Conservation (phyloP, 345 rosid species). For the Kernera saxatilis region DNA sequence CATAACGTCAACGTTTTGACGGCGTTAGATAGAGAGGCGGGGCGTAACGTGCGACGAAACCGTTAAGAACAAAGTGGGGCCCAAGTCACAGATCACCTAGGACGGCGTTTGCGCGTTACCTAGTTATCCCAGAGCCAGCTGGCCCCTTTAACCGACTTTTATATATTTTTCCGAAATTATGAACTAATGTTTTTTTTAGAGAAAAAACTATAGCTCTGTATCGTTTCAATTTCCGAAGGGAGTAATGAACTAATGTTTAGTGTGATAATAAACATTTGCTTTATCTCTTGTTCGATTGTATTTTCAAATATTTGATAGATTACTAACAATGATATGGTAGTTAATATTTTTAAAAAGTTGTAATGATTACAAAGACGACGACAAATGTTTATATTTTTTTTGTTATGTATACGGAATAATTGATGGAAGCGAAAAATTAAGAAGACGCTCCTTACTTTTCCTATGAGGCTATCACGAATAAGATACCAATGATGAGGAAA, state of each 20-base stretch:
- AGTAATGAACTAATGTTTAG: not conserved
- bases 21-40: conserved; percentile 18
- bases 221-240: too few species aligned
- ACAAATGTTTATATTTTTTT: not conserved
- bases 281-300: conserved; percentile 13
- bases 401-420: conserved; percentile 1
- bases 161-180: not conserved
- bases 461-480: conserved; percentile 20
- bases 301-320: conserved; percentile 19
- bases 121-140: conserved; percentile 35
- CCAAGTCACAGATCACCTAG: conserved; percentile 42
- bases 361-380: conserved; percentile 18
- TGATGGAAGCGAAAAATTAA: not conserved
- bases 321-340: conserved; percentile 21
- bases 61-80: conserved; percentile 38
- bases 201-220: too few species aligned
- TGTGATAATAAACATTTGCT: not conserved
- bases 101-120: conserved; percentile 54
- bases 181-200: not conserved
- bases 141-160: conserved; percentile 12
- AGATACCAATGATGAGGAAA: conserved; percentile 17
- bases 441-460: not conserved
- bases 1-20: conserved; percentile 2
- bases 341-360: not conserved
- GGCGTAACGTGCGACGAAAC: conserved; percentile 29